Conservation (phyloP, 805 yeast genomes). For the Sungouiozyma ichnusensis region DNA sequence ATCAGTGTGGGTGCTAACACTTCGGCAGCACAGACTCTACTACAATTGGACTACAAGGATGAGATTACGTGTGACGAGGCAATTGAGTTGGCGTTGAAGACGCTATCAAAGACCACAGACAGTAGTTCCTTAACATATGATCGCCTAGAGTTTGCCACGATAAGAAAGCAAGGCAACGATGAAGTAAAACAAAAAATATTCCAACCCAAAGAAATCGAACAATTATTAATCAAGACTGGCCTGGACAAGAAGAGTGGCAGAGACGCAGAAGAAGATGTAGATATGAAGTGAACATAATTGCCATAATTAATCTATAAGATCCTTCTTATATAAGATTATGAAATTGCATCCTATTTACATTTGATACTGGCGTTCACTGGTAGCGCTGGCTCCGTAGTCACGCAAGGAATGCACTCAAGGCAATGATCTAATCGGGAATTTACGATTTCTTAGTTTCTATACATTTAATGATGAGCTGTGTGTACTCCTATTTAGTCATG, state of each 20-base stretch:
- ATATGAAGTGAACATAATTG: constrained; percentile 15
- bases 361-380: no score
- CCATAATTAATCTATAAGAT: not conserved
- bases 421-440: no score
- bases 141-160: constrained; percentile 87
- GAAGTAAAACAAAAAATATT: constrained; percentile 61
- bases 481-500: no score
- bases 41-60: constrained; percentile 90
- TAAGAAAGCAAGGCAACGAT: constrained; percentile 34
- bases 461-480: no score
- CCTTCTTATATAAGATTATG: not conserved
- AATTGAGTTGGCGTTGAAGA: constrained; percentile 78
- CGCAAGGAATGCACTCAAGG: no score
- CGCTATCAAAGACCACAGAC: constrained; percentile 90
- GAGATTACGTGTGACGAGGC: constrained; percentile 67
- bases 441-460: no score
- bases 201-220: constrained; percentile 69
- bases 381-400: no score
- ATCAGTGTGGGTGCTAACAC: constrained; percentile 94
- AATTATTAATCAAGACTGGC: constrained; percentile 60
- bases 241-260: constrained; percentile 48
- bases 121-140: constrained; percentile 75
- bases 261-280: constrained; percentile 25
- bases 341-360: not conserved
- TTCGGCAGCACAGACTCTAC: constrained; percentile 87